Base-by-base conservation (phyloP, 306 rosid species). In the Vachellia pachyceras region DNA sequence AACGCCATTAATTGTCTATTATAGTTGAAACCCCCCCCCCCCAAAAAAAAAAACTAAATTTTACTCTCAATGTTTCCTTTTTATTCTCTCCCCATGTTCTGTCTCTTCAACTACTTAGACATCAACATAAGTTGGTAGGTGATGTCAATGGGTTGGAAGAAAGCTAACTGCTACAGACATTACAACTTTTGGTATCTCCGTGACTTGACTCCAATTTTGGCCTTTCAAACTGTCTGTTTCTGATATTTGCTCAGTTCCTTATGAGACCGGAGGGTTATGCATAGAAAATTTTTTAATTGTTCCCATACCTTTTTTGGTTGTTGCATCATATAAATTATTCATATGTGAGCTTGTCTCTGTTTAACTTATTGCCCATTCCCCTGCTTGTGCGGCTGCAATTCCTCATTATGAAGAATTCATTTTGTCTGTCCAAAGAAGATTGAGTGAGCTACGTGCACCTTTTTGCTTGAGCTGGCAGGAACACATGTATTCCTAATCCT, bases 201-300 rank as follows among this genome's bases (percentile, higher is more conserved):
- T 29, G 18, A 29, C 20, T 29, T 36, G n/a, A 64, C 66, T 49
- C 78, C 60, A 58, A 74, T 47, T 75, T n/a, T 79, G 63, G 25
- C 72, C 45, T 71, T 79, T 75, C 25, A 50, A 64, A 64, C n/a
- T 46, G 61, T 46, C 75, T 72, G 47, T 76, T 37, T 64, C 54
- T 4, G 3, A 6, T 61, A 17, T 55, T 79, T 5, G 6, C 35
- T 40, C n/a, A 10, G 54, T 60, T 20, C 63, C 35, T 29, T 68
- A 18, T 46, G 18, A 72, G 42, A 33, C 35, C 47, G 76, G 63
- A 72, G 41, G 61, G 29, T 72, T 72, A 33, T 29, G 25, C 13
- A 8, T n/a, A 29, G 76, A 14, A 46, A 73, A 20, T 0, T 18
- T 36, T 10, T 52, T 23, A 36, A 33, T 50, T 22, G 5, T 33